A percentile compares a stretch with the other conserved stretches of the same genome.
phyloP scores from a whole-genome alignment of 2,329 filamentous ascomycete species.

The Hypoxylon sp. region DNA sequence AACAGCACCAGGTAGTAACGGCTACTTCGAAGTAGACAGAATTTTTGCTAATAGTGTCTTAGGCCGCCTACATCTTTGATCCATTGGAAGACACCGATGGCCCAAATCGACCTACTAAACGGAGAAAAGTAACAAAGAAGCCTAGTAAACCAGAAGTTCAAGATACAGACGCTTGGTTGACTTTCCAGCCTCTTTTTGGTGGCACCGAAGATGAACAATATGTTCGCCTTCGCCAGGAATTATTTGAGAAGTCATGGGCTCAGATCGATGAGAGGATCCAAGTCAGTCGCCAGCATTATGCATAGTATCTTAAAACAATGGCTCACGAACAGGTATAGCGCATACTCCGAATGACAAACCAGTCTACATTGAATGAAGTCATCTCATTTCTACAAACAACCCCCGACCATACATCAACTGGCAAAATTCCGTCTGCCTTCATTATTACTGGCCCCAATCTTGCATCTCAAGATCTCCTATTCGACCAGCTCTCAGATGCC shows the following conservation, averaged over 20 bases:
- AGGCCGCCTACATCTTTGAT: slow-evolving; percentile 76
- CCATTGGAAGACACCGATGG: slow-evolving; percentile 59
- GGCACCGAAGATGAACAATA: slow-evolving; percentile 66
- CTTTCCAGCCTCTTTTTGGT: slow-evolving; percentile 68
- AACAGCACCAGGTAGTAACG: slow-evolving; percentile 51
- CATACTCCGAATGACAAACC: slow-evolving; percentile 73
- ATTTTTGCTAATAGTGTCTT: slow-evolving; percentile 37
- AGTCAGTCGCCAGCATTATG: slow-evolving; percentile 59
- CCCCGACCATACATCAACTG: slow-evolving; percentile 49
- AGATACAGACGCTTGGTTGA: slow-evolving; percentile 27
- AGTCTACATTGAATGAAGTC: slow-evolving; percentile 72
- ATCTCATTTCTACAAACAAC: slow-evolving; percentile 67
- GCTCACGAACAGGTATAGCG: slow-evolving; percentile 55
- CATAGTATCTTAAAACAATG: slow-evolving; percentile 10
- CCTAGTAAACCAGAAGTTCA: slow-evolving; percentile 44
- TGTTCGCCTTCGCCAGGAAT: slow-evolving; percentile 67
- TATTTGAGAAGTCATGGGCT: slow-evolving; percentile 76
- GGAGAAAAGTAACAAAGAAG: slow-evolving; percentile 67
- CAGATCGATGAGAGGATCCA: slow-evolving; percentile 73
- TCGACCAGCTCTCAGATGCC: slow-evolving; percentile 75
- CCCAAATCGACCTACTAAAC: slow-evolving; percentile 66
- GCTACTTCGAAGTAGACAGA: not conserved
- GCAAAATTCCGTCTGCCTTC: slow-evolving; percentile 76
- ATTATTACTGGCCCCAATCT: slow-evolving; percentile 85
- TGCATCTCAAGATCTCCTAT: slow-evolving; percentile 80